Percentiles rank a stretch among this genome's conserved stretches.
phyloP scores from a whole-genome alignment of 306 rosid species.

The Vachellia collinsii region DNA sequence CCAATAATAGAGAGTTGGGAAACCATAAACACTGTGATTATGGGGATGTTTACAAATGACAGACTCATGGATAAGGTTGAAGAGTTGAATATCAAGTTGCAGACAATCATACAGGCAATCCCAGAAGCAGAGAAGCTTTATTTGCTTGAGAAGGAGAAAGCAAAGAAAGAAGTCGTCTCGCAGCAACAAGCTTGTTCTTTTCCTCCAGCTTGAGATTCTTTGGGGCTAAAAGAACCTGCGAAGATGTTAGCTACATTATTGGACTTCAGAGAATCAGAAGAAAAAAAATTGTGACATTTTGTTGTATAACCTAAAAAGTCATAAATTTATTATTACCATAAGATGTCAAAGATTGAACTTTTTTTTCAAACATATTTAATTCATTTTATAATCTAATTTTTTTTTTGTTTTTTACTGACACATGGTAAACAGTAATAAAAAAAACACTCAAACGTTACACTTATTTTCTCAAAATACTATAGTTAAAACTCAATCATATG shows the following conservation, averaged over 20 bases:
- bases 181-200: conserved; percentile 34
- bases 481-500: too few species aligned
- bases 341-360: too few species aligned
- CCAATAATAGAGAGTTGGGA: conserved; percentile 81
- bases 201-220: conserved; percentile 34
- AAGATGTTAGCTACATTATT: background rate
- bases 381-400: too few species aligned
- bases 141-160: conserved; percentile 69
- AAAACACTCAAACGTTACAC: too few species aligned
- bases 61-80: conserved; percentile 73
- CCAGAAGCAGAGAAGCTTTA: conserved; percentile 84
- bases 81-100: conserved; percentile 66
- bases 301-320: too few species aligned
- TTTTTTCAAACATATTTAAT: too few species aligned
- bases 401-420: too few species aligned
- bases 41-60: conserved; percentile 85
- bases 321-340: too few species aligned
- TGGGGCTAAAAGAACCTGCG: background rate
- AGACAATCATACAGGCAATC: conserved; percentile 60
- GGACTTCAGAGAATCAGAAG: too few species aligned
- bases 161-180: conserved; percentile 48
- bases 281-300: too few species aligned
- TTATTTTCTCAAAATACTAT: too few species aligned
- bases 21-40: conserved; percentile 54
- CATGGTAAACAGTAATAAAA: too few species aligned